These are phyloP conservation scores for Tetrahymena malaccensis DNA, from an alignment of 73 alveolate genomes.

Conservation along the genomic window DNA sequence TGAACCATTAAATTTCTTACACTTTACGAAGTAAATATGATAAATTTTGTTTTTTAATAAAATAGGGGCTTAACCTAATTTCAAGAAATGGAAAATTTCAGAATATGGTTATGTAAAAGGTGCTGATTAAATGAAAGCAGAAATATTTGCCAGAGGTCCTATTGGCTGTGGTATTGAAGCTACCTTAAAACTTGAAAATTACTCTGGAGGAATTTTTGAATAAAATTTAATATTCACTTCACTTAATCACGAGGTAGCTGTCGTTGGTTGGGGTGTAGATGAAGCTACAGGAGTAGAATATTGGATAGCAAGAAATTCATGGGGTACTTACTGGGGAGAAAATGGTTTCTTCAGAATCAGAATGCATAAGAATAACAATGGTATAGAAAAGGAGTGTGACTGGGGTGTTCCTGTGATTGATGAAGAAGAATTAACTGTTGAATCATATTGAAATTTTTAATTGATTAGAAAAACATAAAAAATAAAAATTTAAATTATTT, in stretches of 20 bases:
- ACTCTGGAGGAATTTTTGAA: constrained; percentile 78
- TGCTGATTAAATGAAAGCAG: constrained; percentile 72
- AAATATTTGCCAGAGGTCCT: constrained; percentile 73
- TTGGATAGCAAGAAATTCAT: constrained; percentile 82
- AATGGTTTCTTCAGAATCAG: constrained; percentile 67
- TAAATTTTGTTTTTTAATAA: background rate
- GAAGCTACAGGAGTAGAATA: constrained; percentile 46
- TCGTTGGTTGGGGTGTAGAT: constrained; percentile 51
- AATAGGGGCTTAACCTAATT: background rate
- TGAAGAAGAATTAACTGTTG: background rate
- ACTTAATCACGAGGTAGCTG: constrained; percentile 55
- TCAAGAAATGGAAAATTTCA: constrained; percentile 52
- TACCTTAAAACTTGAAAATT: constrained; percentile 45
- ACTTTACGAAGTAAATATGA: background rate
- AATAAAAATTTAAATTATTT: no score
- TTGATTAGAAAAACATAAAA: no score
- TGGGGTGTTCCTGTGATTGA: constrained; percentile 45
- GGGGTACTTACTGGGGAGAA: constrained; percentile 94
- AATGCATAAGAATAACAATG: constrained; percentile 64
- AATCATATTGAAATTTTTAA: background rate
- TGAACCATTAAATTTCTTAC: background rate
- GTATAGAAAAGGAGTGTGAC: constrained; percentile 54
- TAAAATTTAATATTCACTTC: constrained; percentile 14
- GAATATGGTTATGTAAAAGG: constrained; percentile 56
- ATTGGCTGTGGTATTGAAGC: constrained; percentile 62